Evolutionary conservation across 164 flowering plant species (phyloP).

Genomic region (Cinnamomum chago): DNA sequence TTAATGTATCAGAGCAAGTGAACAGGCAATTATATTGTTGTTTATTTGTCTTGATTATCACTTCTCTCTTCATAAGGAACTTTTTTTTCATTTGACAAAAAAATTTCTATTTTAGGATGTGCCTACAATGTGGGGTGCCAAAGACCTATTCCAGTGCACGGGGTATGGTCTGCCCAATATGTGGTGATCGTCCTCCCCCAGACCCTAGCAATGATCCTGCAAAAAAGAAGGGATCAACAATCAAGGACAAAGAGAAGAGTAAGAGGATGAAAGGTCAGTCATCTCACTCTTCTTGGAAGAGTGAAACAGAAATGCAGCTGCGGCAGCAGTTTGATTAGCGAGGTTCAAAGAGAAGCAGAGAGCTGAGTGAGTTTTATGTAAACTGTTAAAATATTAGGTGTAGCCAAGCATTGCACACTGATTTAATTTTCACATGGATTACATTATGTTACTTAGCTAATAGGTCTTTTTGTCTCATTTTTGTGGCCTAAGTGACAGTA

Average conservation of each 20-base stretch:
- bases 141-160: constrained; percentile 63
- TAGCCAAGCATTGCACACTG: background rate
- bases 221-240: constrained; percentile 75
- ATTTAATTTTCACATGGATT: background rate
- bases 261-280: constrained; percentile 99
- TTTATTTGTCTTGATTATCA: background rate
- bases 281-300: constrained; percentile 89
- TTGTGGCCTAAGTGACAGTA: background rate
- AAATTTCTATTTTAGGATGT: constrained; percentile 50
- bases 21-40: background rate
- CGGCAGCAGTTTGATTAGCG: constrained; percentile 88
- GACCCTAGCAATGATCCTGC: constrained; percentile 35
- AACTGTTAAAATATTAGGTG: background rate
- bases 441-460: background rate
- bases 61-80: background rate
- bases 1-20: background rate
- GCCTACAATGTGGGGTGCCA: constrained; percentile 88
- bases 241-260: constrained; percentile 66
- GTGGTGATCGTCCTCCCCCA: constrained; percentile 63
- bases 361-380: constrained; percentile 5
- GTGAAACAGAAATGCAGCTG: constrained; percentile 99
- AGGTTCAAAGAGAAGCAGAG: background rate
- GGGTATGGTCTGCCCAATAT: constrained; percentile 80
- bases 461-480: background rate
- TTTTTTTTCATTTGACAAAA: background rate